phyloP scores from a whole-genome alignment of 2,329 filamentous ascomycete genomes.

The Ascochyta pisi region DNA sequence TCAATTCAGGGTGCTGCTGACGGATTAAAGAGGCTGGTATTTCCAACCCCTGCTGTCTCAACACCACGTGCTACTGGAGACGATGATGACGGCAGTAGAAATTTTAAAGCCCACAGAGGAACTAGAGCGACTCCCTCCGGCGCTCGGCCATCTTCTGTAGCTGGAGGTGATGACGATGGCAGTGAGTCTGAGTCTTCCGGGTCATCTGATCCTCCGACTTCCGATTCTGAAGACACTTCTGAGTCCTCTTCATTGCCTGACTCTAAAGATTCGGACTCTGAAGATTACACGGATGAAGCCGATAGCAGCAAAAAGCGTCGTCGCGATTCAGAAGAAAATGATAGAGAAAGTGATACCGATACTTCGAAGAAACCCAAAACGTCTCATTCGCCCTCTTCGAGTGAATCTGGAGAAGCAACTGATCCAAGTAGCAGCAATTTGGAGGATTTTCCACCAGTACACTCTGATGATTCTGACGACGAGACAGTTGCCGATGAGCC shows the following conservation, averaged over 20 bases:
- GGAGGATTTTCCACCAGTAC: neutral
- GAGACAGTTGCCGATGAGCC: neutral
- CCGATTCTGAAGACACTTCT: neutral
- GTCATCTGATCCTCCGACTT: neutral
- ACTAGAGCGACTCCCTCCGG: too few relatives aligned
- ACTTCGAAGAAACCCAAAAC: neutral
- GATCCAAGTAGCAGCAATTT: neutral
- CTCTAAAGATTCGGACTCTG: neutral
- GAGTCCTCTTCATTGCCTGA: too few relatives aligned
- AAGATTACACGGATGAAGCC: neutral
- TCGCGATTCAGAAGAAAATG: neutral
- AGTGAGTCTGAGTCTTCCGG: neutral
- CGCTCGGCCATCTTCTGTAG: neutral
- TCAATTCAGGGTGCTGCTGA: too few relatives aligned
- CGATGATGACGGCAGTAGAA: too few relatives aligned
- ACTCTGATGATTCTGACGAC: neutral
- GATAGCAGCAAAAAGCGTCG: neutral
- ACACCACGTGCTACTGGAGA: neutral
- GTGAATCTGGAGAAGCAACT: neutral
- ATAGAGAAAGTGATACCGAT: neutral
- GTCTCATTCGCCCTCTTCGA: too few relatives aligned
- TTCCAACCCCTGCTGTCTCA: neutral
- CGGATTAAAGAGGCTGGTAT: too few relatives aligned
- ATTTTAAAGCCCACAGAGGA: too few relatives aligned
- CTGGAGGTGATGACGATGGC: neutral